A percentile compares a stretch with the other conserved stretches of the same genome.
Conservation (phyloP, 106 monocot genomes). For the Xerophyta viscosa region DNA sequence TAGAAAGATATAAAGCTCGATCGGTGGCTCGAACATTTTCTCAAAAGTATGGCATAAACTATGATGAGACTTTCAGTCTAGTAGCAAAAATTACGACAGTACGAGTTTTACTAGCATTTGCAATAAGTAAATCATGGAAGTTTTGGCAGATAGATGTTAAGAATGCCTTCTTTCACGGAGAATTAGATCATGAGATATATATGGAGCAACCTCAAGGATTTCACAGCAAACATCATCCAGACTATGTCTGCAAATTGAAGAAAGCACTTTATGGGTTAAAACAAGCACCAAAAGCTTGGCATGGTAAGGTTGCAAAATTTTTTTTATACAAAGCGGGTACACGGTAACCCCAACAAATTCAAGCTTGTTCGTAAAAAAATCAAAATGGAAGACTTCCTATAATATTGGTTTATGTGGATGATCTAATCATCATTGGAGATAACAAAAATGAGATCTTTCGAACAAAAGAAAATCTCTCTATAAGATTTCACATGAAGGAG, state of each 20-base stretch:
- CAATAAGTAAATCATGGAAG: slow-evolving; percentile 6
- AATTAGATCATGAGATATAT: too few relatives aligned
- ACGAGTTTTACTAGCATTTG: neutral
- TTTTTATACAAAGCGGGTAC: slow-evolving; percentile 1
- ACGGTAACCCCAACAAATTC: slow-evolving; percentile 7
- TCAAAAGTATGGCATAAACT: slow-evolving; percentile 10
- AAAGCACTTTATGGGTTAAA: neutral
- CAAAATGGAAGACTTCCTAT: slow-evolving; percentile 8
- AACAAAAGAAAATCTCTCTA: slow-evolving; percentile 8
- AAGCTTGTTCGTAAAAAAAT: slow-evolving; percentile 14
- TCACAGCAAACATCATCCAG: neutral
- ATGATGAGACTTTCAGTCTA: slow-evolving; percentile 22
- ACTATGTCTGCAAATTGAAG: too few relatives aligned
- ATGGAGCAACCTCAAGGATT: neutral
- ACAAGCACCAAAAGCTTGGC: slow-evolving; percentile 11
- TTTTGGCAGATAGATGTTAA: slow-evolving; percentile 3
- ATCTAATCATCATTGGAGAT: slow-evolving; percentile 19
- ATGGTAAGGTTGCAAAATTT: slow-evolving; percentile 14
- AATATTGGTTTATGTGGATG: too few relatives aligned
- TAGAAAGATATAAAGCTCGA: slow-evolving; percentile 10
- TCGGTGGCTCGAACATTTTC: slow-evolving; percentile 9
- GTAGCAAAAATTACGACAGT: slow-evolving; percentile 8
- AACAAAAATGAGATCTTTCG: neutral
- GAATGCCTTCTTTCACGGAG: too few relatives aligned
- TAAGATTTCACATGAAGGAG: slow-evolving; percentile 18